Evolutionary conservation across 345 rosid species (phyloP), one percentile per base, ranked within the genome.

Genomic region (Murraya paniculata): DNA sequence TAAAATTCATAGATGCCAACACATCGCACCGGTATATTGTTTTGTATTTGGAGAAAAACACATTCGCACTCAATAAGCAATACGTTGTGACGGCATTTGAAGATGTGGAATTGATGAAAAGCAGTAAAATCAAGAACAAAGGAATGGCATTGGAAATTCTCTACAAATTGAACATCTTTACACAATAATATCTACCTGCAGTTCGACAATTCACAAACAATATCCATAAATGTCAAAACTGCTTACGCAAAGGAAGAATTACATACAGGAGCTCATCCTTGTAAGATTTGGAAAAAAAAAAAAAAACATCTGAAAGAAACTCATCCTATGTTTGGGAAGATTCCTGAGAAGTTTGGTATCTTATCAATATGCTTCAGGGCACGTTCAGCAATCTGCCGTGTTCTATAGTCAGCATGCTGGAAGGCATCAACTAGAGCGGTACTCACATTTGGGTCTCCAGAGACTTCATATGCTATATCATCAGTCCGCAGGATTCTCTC

Each of bases 351-450:
- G 82, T 94, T 92, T 21, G 99, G 98, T 71, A 96, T 91, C 86
- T 88, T 91, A 79, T 96, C 98, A 0, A 96, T 89, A 64, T 92
- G 99, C 83, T 79, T 92, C 78, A 96, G 84, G 39, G 98, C 98
- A 58, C 87, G 90, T 86, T 96, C 99, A 2, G 98, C 99, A 22
- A 91, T 87, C 88, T 96, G 99, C 39, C 89, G 79, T 2, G 99
- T 96, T 73, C 83, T 81, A 82, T 89, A 92, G 78, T 96, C 97
- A 1, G 90, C 99, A 80, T 92, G 91, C 75, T 96, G 98, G 83
- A 94, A 94, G 39, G 99, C 95, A 39, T 96, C 97, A 19, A 96
- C 94, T 45, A 94, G 96, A 10, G 97, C 99, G 48, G 98, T 91
- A 50, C 93, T 82, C 61, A 94, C 87, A 71, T 94, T 92, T 53